Evolutionary conservation across 2,329 filamentous ascomycete species (phyloP).

Genomic region (Phialophora expanda): DNA sequence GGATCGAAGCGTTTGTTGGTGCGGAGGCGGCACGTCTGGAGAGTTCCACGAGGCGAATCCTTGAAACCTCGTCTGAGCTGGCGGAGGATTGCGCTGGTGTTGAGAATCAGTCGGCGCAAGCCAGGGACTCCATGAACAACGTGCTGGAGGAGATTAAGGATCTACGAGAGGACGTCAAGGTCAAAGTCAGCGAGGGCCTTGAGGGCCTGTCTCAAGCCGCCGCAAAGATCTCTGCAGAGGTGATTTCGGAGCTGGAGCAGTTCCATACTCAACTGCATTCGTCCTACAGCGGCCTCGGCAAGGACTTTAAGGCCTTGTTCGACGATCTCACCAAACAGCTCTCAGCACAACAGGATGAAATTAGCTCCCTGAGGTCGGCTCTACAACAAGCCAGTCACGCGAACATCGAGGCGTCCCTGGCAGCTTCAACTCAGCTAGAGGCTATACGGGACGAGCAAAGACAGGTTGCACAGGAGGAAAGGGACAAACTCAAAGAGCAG

Average conservation of each 20-base stretch:
- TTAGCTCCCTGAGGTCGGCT: conserved; percentile 72
- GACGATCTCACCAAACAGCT: conserved; percentile 79
- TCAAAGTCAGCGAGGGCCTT: conserved; percentile 80
- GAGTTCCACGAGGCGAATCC: conserved; percentile 71
- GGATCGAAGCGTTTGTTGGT: conserved; percentile 77
- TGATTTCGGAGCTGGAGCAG: conserved; percentile 80
- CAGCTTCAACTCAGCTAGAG: conserved; percentile 69
- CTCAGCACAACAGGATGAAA: conserved; percentile 75
- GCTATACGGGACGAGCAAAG: conserved; percentile 77
- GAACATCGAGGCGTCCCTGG: conserved; percentile 70
- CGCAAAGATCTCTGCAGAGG: conserved; percentile 85
- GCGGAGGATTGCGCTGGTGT: conserved; percentile 71
- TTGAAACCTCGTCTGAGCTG: conserved; percentile 71
- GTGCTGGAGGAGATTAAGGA: conserved; percentile 89
- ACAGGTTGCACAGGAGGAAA: conserved; percentile 72
- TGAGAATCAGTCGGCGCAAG: conserved; percentile 54
- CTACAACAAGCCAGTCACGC: conserved; percentile 72
- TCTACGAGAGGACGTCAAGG: conserved; percentile 86
- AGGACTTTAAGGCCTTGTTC: conserved; percentile 84
- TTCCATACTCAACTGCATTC: conserved; percentile 82
- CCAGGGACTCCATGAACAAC: conserved; percentile 85
- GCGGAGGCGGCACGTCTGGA: conserved; percentile 75
- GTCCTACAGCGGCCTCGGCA: conserved; percentile 82
- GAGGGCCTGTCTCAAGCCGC: conserved; percentile 82
- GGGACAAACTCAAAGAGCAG: conserved; percentile 73